Base-by-base conservation (phyloP, 768 basidiomycete species). In the Lenzites betulinus region DNA sequence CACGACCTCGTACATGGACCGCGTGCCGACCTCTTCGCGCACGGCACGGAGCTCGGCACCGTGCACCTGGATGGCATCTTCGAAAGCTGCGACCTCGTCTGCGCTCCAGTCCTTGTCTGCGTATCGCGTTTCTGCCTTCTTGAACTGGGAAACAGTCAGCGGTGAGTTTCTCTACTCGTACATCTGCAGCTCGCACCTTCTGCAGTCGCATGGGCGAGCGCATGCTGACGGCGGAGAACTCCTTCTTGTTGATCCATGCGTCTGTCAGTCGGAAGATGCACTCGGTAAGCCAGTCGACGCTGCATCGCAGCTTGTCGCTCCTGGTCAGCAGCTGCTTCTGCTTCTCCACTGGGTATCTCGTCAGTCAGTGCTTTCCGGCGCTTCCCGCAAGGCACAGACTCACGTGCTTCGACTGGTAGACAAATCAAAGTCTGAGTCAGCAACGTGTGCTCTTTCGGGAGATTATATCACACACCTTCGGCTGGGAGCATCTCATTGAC, bases 221-320 rank as follows among this genome's bases (percentile, higher is more conserved):
- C 84, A 90, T 87, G 67, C 79, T 86, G 22, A 91, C 88, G 13
- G 83, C 76, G 23, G 80, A 80, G 61, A 87, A 77, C 1, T 87
- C 82, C 49, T 78, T 78, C 4, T 80, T 81, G 59, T 82, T 80
- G 54, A 83, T 65, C 52, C 84, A 81, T 35, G 90, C 87, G 38
- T 87, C 86, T 8, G 91, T 90, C 64, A 89, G 84, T 22, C 87
- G 85, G 54, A 81, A 84, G 48, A 88, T 78, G 26, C 83, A 84
- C 72, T 94, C 92, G 0, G 88, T 90, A 23, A 93, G 75, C 86
- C 88, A 93, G 73, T 92, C 92, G n/a, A 93, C 85, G 64, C 77
- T 86, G 53, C 75, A 77, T 26, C 78, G 74, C n/a, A 85, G 73
- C 42, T 80, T 80, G 35, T 70, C 73, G 70, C 82, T 84, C 60